A percentile compares a stretch with the other conserved stretches of the same genome.
phyloP scores from a whole-genome alignment of 83 land plant genomes.

The Isoetes engelmannii region DNA sequence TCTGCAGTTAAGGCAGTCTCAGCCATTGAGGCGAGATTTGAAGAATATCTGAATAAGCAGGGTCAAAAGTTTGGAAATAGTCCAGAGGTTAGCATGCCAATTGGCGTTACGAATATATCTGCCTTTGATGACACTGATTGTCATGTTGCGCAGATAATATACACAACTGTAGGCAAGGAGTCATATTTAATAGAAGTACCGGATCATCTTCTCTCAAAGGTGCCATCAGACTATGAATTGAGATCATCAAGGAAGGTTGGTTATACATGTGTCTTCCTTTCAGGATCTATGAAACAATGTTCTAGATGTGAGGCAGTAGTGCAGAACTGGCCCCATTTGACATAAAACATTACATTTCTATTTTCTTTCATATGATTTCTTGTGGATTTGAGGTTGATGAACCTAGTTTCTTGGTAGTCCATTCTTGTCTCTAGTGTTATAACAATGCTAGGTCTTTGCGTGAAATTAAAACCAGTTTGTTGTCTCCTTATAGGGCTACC shows the following conservation, averaged over 20 bases:
- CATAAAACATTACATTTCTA: too few relatives aligned
- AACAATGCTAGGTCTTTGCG: too few relatives aligned
- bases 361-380: too few relatives aligned
- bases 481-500: constrained; percentile 56
- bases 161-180: constrained; percentile 85
- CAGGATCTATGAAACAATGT: too few relatives aligned
- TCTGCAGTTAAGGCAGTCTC: constrained; percentile 36
- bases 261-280: too few relatives aligned
- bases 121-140: not conserved
- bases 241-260: constrained; percentile 80
- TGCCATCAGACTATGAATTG: constrained; percentile 67
- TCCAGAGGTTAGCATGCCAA: constrained; percentile 38
- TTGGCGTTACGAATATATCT: not conserved
- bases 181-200: constrained; percentile 79
- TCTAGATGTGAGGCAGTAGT: too few relatives aligned
- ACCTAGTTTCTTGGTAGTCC: too few relatives aligned
- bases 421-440: too few relatives aligned
- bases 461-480: too few relatives aligned
- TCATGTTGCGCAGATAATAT: constrained; percentile 46
- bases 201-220: constrained; percentile 49
- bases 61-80: constrained; percentile 43
- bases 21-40: constrained; percentile 44
- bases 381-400: too few relatives aligned
- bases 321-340: too few relatives aligned
- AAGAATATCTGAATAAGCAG: constrained; percentile 60